Evolutionary conservation across 768 basidiomycete species (phyloP).

Genomic region (Xerocomellus dryophilus): DNA sequence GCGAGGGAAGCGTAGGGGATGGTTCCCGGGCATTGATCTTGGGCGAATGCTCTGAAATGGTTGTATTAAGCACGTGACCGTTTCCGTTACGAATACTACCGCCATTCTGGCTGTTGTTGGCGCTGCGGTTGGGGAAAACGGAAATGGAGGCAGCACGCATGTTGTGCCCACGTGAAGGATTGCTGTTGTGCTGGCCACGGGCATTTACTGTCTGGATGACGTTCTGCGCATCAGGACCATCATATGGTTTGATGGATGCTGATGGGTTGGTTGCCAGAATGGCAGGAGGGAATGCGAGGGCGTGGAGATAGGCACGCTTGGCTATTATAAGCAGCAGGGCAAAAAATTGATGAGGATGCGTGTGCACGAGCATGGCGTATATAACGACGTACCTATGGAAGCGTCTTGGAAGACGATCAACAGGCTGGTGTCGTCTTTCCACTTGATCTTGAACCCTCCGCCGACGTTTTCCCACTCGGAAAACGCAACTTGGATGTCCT

Average conservation of each 20-base stretch:
- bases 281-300: conserved; percentile 78
- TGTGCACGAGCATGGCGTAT: not conserved
- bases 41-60: conserved; percentile 52
- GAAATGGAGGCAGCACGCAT: conserved; percentile 67
- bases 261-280: conserved; percentile 53
- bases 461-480: conserved; percentile 79
- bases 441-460: conserved; percentile 98
- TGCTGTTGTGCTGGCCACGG: conserved; percentile 58
- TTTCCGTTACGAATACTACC: conserved; percentile 28
- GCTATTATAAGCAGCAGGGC: conserved; percentile 17
- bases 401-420: conserved; percentile 94
- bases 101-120: conserved; percentile 38
- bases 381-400: conserved; percentile 66
- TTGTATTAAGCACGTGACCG: conserved; percentile 37
- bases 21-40: conserved; percentile 57
- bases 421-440: conserved; percentile 95
- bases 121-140: conserved; percentile 54
- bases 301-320: conserved; percentile 65
- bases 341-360: not conserved
- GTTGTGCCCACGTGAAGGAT: conserved; percentile 68
- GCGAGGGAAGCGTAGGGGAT: conserved; percentile 76
- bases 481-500: conserved; percentile 91
- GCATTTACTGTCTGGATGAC: conserved; percentile 84
- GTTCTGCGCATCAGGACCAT: conserved; percentile 85
- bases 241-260: conserved; percentile 84